phyloP scores from a whole-genome alignment of 257 asterid genomes.

The Solanum medicagineum region DNA sequence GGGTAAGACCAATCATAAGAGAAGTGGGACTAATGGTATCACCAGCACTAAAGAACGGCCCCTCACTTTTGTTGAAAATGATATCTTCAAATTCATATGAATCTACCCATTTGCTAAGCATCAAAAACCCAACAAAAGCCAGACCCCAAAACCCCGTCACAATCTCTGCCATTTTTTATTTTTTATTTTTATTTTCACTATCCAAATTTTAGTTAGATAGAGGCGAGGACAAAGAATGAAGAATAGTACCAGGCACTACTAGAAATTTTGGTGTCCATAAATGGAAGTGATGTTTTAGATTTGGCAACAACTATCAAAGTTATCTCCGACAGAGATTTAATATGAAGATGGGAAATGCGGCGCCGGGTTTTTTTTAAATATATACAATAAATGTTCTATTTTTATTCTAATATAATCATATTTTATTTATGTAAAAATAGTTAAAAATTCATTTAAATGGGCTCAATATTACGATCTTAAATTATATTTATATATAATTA shows the following conservation, averaged over 20 bases:
- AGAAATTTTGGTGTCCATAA: background rate
- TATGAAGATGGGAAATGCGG: background rate
- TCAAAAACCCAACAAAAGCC: background rate
- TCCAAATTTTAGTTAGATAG: background rate
- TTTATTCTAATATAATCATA: too few species aligned
- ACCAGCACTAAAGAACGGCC: conserved; percentile 19
- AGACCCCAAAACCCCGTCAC: background rate
- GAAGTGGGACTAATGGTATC: conserved; percentile 26
- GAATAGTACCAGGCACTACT: background rate
- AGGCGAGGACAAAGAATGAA: background rate
- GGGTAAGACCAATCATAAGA: conserved; percentile 72
- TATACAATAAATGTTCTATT: too few species aligned
- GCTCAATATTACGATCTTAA: too few species aligned
- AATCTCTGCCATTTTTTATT: background rate
- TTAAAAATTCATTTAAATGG: too few species aligned
- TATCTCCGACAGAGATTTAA: background rate
- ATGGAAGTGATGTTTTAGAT: background rate
- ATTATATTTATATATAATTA: too few species aligned
- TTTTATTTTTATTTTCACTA: background rate
- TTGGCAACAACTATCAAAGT: background rate
- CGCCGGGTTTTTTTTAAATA: too few species aligned
- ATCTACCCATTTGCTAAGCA: conserved; percentile 26
- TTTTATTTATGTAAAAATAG: too few species aligned
- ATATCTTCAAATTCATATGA: conserved; percentile 46
- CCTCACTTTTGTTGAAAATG: conserved; percentile 25